Evolutionary conservation across 768 basidiomycete genomes (phyloP).

Genomic region (Termitomyces sp.): DNA sequence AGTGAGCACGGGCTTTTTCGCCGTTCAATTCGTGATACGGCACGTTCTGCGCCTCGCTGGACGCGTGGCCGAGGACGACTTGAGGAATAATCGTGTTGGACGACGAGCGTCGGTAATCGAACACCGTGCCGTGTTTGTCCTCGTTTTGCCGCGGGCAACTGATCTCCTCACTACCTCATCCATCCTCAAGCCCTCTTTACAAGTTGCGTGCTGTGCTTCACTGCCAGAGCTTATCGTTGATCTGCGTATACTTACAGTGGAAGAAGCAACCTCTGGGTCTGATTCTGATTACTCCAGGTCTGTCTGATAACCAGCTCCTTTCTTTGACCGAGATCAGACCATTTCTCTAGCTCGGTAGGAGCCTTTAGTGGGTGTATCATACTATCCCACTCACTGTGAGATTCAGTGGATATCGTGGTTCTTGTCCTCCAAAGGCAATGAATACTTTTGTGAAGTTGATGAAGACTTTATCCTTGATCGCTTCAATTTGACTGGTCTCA

Average conservation of each 20-base stretch:
- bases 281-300: slow-evolving; percentile 97
- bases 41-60: slow-evolving; percentile 2
- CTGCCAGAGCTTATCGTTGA: not conserved
- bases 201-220: slow-evolving; percentile 7
- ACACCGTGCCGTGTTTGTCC: slow-evolving; percentile 3
- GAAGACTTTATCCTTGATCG: slow-evolving; percentile 98
- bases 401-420: slow-evolving; percentile 98
- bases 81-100: not conserved
- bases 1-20: not conserved
- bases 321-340: slow-evolving; percentile 8
- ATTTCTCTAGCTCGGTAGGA: slow-evolving; percentile 33
- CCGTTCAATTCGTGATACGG: not conserved
- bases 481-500: slow-evolving; percentile 96
- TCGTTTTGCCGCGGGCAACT: not conserved
- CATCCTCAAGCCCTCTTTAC: not conserved
- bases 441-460: slow-evolving; percentile 99
- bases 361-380: not conserved
- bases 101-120: not conserved
- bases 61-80: slow-evolving; percentile 2
- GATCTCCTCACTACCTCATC: not conserved
- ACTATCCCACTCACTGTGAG: slow-evolving; percentile 3
- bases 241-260: slow-evolving; percentile 44
- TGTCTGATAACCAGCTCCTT: slow-evolving; percentile 21
- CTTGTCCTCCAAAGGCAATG: slow-evolving; percentile 94
- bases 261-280: slow-evolving; percentile 86